phyloP scores from a whole-genome alignment of 2,329 filamentous ascomycete species.

The Clonostachys rhizophaga region DNA sequence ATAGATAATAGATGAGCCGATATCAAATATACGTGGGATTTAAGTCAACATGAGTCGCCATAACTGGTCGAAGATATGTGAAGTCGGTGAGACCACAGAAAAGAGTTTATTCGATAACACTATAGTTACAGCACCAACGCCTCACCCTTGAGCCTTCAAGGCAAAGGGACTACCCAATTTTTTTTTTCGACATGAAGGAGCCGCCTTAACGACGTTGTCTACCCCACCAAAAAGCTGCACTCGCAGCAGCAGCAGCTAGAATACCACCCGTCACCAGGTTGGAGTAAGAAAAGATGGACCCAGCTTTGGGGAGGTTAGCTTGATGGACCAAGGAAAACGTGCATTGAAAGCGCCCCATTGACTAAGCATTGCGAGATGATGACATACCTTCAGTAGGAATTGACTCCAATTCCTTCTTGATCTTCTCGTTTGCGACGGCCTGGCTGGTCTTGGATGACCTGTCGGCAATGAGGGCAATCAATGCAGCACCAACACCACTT shows the following conservation, averaged over 20 bases:
- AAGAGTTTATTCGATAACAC: too few relatives aligned
- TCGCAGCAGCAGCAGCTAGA: conserved; percentile 26
- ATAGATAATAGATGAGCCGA: too few relatives aligned
- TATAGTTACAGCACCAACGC: too few relatives aligned
- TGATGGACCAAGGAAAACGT: conserved; percentile 11
- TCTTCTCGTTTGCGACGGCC: conserved; percentile 29
- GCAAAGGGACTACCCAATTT: too few relatives aligned
- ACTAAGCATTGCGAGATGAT: neutral
- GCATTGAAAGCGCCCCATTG: too few relatives aligned
- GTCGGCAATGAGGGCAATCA: conserved; percentile 88
- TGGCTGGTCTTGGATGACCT: conserved; percentile 48
- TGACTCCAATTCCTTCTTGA: conserved; percentile 24
- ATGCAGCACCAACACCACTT: conserved; percentile 74
- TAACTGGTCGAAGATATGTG: too few relatives aligned
- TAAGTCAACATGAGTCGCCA: too few relatives aligned
- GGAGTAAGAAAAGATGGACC: too few relatives aligned
- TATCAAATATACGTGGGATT: too few relatives aligned
- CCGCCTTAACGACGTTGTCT: conserved; percentile 15
- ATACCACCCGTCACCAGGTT: conserved; percentile 14
- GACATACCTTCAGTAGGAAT: conserved; percentile 21
- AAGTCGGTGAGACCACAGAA: too few relatives aligned
- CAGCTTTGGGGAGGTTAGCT: neutral
- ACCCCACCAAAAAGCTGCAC: conserved; percentile 30
- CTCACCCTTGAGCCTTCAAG: too few relatives aligned
- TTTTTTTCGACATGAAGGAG: neutral